These are phyloP conservation scores for Penicillium olsonii DNA, from an alignment of 2,329 filamentous ascomycete genomes.

Conservation along the genomic window DNA sequence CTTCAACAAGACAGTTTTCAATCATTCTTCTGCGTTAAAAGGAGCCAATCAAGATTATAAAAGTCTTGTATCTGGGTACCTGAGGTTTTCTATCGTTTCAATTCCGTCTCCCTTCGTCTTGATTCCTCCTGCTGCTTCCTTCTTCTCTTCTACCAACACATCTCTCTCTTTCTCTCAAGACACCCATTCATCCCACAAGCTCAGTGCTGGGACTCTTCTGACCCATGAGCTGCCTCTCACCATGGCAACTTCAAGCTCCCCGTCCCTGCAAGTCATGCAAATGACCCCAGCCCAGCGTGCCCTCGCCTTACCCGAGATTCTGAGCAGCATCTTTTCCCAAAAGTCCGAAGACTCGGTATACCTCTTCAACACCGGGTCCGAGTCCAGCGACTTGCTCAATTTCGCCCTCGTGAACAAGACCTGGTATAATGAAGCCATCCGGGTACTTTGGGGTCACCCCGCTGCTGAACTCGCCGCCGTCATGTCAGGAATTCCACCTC, in stretches of 20 bases:
- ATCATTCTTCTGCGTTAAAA: too few species aligned
- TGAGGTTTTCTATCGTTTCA: too few species aligned
- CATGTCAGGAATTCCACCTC: background rate
- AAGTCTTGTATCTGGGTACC: too few species aligned
- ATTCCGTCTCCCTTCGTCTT: too few species aligned
- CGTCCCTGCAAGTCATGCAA: background rate
- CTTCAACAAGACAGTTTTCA: too few species aligned
- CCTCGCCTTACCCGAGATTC: background rate
- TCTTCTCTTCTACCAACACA: too few species aligned
- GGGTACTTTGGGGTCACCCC: background rate
- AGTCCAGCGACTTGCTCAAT: background rate
- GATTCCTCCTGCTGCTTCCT: too few species aligned
- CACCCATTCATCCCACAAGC: too few species aligned
- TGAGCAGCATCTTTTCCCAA: background rate
- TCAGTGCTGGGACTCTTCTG: too few species aligned
- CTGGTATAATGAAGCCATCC: background rate
- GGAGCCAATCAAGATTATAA: too few species aligned
- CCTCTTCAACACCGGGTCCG: background rate
- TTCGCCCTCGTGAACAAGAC: background rate
- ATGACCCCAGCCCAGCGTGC: background rate
- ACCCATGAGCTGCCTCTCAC: too few species aligned
- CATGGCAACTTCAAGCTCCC: background rate
- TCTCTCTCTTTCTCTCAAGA: too few species aligned
- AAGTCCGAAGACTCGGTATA: background rate
- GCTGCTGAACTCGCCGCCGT: background rate